phyloP scores from a whole-genome alignment of 345 rosid genomes.

The Citrus cavaleriei region DNA sequence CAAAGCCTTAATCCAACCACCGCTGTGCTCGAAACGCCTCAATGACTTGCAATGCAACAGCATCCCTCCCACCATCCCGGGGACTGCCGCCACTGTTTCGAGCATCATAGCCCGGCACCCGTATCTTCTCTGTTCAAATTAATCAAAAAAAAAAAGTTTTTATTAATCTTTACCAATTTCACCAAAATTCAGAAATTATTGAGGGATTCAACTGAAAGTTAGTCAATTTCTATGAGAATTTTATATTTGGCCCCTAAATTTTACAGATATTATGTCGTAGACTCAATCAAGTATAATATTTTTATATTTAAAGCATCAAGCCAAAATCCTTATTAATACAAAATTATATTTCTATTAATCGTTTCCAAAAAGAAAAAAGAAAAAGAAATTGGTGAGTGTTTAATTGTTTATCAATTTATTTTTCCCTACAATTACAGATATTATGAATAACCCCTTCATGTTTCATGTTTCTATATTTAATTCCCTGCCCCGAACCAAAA shows the following conservation, averaged over 20 bases:
- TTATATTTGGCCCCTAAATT: not conserved
- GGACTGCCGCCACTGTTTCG: conserved; percentile 81
- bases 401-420: too few relatives aligned
- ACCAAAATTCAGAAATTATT: not conserved
- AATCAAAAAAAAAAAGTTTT: too few relatives aligned
- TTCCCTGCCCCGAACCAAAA: not conserved
- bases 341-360: too few relatives aligned
- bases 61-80: conserved; percentile 84
- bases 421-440: not conserved
- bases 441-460: not conserved
- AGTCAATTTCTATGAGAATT: not conserved
- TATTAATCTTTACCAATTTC: not conserved
- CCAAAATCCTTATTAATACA: too few relatives aligned
- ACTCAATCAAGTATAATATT: too few relatives aligned
- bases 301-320: too few relatives aligned
- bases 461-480: not conserved
- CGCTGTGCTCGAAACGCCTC: conserved; percentile 68
- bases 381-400: too few relatives aligned
- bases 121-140: conserved; percentile 46
- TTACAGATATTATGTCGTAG: too few relatives aligned
- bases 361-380: too few relatives aligned
- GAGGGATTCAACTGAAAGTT: not conserved
- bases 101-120: conserved; percentile 92
- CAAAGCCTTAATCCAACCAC: conserved; percentile 78
- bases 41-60: conserved; percentile 74